Conservation (phyloP, 2,329 filamentous ascomycete genomes). For the Alternaria brassicicola region DNA sequence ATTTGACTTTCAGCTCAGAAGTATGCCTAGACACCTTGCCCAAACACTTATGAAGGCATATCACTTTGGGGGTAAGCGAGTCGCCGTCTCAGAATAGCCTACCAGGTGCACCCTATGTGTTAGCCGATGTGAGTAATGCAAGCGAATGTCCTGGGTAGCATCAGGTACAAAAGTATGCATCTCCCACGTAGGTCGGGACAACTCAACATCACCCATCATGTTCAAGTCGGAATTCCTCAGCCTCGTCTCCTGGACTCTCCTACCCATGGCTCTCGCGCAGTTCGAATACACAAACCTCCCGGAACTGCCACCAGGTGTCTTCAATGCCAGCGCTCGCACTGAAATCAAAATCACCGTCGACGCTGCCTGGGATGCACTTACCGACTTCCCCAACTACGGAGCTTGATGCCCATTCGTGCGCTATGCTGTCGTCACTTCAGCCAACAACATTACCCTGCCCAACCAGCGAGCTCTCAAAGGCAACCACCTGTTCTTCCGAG, state of each 20-base stretch:
- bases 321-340: constrained; percentile 34
- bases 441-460: constrained; percentile 26
- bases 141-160: background rate
- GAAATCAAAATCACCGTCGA: constrained; percentile 31
- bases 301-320: constrained; percentile 32
- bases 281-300: constrained; percentile 37
- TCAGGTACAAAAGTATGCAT: background rate
- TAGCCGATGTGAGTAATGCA: background rate
- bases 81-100: background rate
- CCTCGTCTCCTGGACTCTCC: constrained; percentile 6
- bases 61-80: background rate
- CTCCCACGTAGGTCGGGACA: background rate
- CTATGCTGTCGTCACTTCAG: constrained; percentile 27
- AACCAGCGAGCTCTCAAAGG: constrained; percentile 35
- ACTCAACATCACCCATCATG: background rate
- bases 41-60: background rate
- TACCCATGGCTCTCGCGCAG: constrained; percentile 1
- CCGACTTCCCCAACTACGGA: constrained; percentile 35
- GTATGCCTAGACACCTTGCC: background rate
- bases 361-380: constrained; percentile 37
- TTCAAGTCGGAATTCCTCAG: background rate
- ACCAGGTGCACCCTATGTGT: background rate
- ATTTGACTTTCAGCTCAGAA: background rate
- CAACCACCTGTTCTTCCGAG: constrained; percentile 30
- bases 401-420: constrained; percentile 45